Percentiles rank a stretch among this genome's conserved stretches.
Conservation (phyloP, 2,329 filamentous ascomycete species). For the Cercospora beticola region DNA sequence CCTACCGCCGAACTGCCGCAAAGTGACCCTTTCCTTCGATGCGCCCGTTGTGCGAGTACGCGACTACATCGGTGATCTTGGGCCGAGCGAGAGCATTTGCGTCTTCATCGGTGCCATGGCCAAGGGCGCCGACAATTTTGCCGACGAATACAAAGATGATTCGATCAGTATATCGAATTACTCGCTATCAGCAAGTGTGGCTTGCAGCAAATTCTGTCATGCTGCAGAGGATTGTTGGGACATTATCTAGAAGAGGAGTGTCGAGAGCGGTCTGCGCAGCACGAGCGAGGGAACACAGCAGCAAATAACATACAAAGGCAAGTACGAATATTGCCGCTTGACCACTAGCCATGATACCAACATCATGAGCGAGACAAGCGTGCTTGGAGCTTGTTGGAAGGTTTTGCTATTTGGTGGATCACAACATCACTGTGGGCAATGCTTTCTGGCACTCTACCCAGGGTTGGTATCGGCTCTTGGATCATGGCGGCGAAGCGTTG, state of each 20-base stretch:
- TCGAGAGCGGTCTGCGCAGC: background rate
- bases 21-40: slow-evolving; percentile 95
- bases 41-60: slow-evolving; percentile 80
- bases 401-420: slow-evolving; percentile 13
- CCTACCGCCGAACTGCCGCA: slow-evolving; percentile 92
- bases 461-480: background rate
- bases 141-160: slow-evolving; percentile 91
- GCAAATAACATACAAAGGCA: slow-evolving; percentile 21
- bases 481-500: background rate
- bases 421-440: slow-evolving; percentile 15
- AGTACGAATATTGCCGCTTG: slow-evolving; percentile 21
- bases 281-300: slow-evolving; percentile 7
- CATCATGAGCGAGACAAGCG: slow-evolving; percentile 24
- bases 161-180: slow-evolving; percentile 98
- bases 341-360: slow-evolving; percentile 28
- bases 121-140: slow-evolving; percentile 93
- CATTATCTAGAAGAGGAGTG: slow-evolving; percentile 64
- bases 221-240: slow-evolving; percentile 96
- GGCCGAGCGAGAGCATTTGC: slow-evolving; percentile 85
- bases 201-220: slow-evolving; percentile 99
- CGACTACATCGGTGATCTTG: slow-evolving; percentile 81
- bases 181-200: slow-evolving; percentile 93
- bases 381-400: slow-evolving; percentile 6
- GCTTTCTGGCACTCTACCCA: slow-evolving; percentile 4
- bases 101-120: slow-evolving; percentile 99